A percentile compares a stretch with the other conserved stretches of the same genome.
phyloP scores from a whole-genome alignment of 2,329 filamentous ascomycete genomes.

The Huntiella savannae region DNA sequence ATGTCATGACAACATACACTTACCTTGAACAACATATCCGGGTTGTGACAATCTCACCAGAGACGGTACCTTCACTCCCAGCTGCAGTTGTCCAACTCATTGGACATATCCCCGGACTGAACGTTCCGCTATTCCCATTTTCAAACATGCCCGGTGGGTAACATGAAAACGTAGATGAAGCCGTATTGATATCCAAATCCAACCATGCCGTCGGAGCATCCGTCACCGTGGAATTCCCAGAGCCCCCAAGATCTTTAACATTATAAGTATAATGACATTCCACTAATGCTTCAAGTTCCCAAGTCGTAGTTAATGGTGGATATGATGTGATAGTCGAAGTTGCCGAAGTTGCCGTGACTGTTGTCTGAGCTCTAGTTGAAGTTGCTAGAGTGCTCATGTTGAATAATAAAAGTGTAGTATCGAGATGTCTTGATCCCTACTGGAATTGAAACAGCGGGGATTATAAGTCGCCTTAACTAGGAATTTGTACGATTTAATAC shows the following conservation, averaged over 20 bases:
- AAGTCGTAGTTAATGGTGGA: slow-evolving; percentile 17
- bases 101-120: slow-evolving; percentile 23
- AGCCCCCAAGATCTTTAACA: slow-evolving; percentile 12
- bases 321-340: not conserved
- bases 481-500: too few species aligned
- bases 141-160: slow-evolving; percentile 24
- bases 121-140: slow-evolving; percentile 20
- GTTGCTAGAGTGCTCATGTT: slow-evolving; percentile 4
- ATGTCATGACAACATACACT: slow-evolving; percentile 12
- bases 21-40: slow-evolving; percentile 25
- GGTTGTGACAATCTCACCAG: slow-evolving; percentile 19
- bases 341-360: not conserved
- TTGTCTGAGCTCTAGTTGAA: not conserved
- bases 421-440: not conserved
- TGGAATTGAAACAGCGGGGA: too few species aligned
- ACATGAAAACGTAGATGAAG: slow-evolving; percentile 21
- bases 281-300: slow-evolving; percentile 18
- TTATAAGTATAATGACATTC: slow-evolving; percentile 23
- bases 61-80: slow-evolving; percentile 15
- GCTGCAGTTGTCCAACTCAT: slow-evolving; percentile 23
- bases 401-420: not conserved
- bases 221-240: slow-evolving; percentile 6
- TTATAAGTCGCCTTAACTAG: too few species aligned
- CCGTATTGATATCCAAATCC: slow-evolving; percentile 20
- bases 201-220: slow-evolving; percentile 18